A percentile compares a stretch with the other conserved stretches of the same genome.
These are phyloP conservation scores for Apophysomyces elegans DNA, from an alignment of 371 early-diverging fungal species.

Conservation along the genomic window DNA sequence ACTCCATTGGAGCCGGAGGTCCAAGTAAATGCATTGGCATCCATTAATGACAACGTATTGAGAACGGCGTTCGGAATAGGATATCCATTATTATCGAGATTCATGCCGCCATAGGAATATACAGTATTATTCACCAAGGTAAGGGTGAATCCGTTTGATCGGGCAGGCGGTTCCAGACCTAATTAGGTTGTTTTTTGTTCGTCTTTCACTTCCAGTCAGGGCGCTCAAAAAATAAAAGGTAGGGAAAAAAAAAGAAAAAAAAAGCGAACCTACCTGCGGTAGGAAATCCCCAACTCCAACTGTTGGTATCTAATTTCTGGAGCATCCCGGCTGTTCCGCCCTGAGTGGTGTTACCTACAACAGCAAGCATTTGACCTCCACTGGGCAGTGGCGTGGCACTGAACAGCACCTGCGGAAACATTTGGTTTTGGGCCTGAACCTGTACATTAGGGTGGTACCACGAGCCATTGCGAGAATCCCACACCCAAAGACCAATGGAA, in stretches of 20 bases:
- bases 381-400: constrained; percentile 22
- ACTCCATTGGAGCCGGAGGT: constrained; percentile 21
- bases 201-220: constrained; percentile 14
- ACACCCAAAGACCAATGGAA: constrained; percentile 25
- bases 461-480: constrained; percentile 25
- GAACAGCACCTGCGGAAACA: constrained; percentile 22
- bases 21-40: constrained; percentile 28
- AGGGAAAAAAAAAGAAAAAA: not conserved
- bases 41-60: constrained; percentile 21
- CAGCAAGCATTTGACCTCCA: constrained; percentile 24
- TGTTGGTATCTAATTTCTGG: constrained; percentile 27
- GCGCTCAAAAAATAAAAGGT: not conserved
- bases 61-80: constrained; percentile 17
- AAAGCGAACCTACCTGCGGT: constrained; percentile 15
- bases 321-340: constrained; percentile 14
- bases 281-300: constrained; percentile 31
- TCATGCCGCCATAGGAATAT: constrained; percentile 26
- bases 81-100: constrained; percentile 18
- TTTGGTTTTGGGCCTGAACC: constrained; percentile 10
- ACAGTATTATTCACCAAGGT: constrained; percentile 25
- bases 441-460: constrained; percentile 29
- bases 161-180: constrained; percentile 16
- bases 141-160: constrained; percentile 18
- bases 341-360: constrained; percentile 23
- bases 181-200: constrained; percentile 11